Percentiles rank a stretch among this genome's conserved stretches.
Evolutionary conservation across 805 yeast species (phyloP).

Genomic region (Jamesozyma spencerorum): DNA sequence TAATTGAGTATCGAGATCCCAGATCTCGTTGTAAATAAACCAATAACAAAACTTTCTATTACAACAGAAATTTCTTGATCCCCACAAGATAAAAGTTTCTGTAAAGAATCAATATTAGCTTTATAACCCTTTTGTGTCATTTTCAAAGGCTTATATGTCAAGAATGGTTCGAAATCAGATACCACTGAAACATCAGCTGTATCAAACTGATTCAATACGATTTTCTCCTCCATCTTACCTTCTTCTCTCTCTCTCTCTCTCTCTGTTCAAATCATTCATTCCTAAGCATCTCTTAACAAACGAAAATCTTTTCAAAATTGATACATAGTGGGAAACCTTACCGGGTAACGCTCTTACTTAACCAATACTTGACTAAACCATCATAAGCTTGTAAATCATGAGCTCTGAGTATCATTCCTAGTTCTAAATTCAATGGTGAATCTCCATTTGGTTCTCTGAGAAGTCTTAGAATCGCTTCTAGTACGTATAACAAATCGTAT

Average conservation of each 20-base stretch:
- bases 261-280: too few relatives aligned
- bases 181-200: too few relatives aligned
- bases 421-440: slow-evolving; percentile 62
- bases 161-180: too few relatives aligned
- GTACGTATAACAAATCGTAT: slow-evolving; percentile 49
- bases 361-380: slow-evolving; percentile 35
- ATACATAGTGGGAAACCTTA: background rate
- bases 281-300: too few relatives aligned
- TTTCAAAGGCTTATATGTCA: too few relatives aligned
- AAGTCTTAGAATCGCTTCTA: slow-evolving; percentile 49
- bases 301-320: too few relatives aligned
- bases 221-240: background rate
- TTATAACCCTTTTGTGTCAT: too few relatives aligned
- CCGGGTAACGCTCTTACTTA: background rate
- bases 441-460: slow-evolving; percentile 60
- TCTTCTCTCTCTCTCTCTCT: too few relatives aligned
- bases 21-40: slow-evolving; percentile 18
- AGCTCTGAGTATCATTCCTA: slow-evolving; percentile 48
- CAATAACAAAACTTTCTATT: slow-evolving; percentile 9
- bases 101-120: too few relatives aligned
- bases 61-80: too few relatives aligned
- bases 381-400: slow-evolving; percentile 39
- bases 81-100: too few relatives aligned
- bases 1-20: slow-evolving; percentile 16
- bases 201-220: too few relatives aligned